Evolutionary conservation across 257 asterid genomes (phyloP), one percentile per base, ranked within the genome.

Genomic region (Capsicum rhomboideum): DNA sequence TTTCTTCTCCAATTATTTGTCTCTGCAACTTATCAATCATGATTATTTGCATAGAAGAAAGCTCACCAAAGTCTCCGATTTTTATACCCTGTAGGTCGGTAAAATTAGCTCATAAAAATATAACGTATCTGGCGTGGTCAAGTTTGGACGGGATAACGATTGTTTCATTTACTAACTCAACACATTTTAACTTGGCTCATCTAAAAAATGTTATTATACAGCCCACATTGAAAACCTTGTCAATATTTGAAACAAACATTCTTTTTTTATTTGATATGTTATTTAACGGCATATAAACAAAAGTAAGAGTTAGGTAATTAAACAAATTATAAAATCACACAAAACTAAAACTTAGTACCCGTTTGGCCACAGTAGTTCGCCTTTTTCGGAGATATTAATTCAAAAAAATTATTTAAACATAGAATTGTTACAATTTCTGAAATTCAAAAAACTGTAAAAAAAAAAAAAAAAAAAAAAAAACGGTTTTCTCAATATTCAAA

Each of bases 1-100:
- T 81, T 83, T 85, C 91, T 12, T 82, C 42, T 29, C 18, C 3
- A 10, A 90, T 77, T 2, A 78, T 86, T 10, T 79, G 18, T n/a
- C 79, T 68, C 3, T 86, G 91, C 72, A 88, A 78, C 16, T 31
- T 63, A 68, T 90, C 88, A 21, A 86, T 63, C 54, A 14, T 11
- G 4, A 1, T 4, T 4, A 90, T 46, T 55, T 90, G 88, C 16
- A 10, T 13, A 29, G 79, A 50, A 1, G 86, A 82, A 34, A 86
- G 82, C 8, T 84, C 75, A 20, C 87, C 83, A 6, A 86, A 80
- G 6, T 72, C 81, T 2, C 79, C 21, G 14, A 34, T 40, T n/a
- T 63, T 34, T 17, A n/a, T 63, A 7, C 88, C 91, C 20, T 6
- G 64, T 31, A 78, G 0, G 4, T 17, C n/a, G 2, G 8, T 31